Conservation (phyloP, 352 stramenopile species). For the Phytopythium boreale region DNA sequence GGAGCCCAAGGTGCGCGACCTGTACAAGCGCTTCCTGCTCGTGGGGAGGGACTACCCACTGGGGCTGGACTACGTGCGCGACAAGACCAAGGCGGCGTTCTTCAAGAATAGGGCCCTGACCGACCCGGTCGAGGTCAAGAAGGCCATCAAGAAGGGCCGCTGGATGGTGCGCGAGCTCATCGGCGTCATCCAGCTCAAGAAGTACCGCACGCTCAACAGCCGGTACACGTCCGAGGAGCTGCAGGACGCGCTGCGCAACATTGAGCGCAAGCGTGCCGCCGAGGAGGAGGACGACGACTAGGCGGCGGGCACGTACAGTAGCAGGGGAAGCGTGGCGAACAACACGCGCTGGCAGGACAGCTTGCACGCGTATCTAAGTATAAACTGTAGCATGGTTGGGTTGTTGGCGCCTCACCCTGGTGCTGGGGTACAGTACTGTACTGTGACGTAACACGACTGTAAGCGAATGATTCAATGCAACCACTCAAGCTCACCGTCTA, state of each 20-base stretch:
- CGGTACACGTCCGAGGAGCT: constrained; percentile 88
- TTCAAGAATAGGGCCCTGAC: constrained; percentile 78
- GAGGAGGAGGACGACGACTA: background rate
- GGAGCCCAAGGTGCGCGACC: constrained; percentile 91
- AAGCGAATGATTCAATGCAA: too few species aligned
- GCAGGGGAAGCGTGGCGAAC: background rate
- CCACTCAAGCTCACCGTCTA: too few species aligned
- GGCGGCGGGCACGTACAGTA: background rate
- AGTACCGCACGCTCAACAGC: constrained; percentile 94
- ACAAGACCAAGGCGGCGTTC: constrained; percentile 91
- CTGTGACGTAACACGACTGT: too few species aligned
- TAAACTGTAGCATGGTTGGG: too few species aligned
- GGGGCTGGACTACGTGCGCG: constrained; percentile 89
- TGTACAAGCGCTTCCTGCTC: constrained; percentile 94
- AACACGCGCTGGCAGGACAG: background rate
- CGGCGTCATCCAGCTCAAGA: constrained; percentile 97
- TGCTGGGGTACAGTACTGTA: too few species aligned
- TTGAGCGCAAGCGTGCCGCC: constrained; percentile 33
- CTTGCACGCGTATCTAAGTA: background rate
- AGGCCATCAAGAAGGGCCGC: constrained; percentile 90
- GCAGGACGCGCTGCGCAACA: constrained; percentile 52
- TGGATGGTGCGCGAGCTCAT: constrained; percentile 96
- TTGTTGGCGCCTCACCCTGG: too few species aligned
- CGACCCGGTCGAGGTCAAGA: constrained; percentile 82
- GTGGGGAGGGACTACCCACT: constrained; percentile 95